These are phyloP conservation scores for Mycena metata DNA, from an alignment of 768 basidiomycete genomes.

Conservation along the genomic window DNA sequence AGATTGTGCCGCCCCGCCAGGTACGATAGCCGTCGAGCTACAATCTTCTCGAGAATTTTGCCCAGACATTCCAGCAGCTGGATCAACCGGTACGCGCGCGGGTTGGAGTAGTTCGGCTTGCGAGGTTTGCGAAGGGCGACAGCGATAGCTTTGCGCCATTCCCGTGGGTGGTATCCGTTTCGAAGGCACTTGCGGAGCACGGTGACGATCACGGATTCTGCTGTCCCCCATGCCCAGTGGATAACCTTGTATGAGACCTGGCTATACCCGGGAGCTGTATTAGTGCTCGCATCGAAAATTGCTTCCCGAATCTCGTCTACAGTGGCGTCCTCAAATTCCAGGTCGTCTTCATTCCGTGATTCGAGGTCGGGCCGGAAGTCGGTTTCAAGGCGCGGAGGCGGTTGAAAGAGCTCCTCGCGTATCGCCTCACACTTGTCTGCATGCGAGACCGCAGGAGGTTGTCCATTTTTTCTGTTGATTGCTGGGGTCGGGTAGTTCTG, in stretches of 20 bases:
- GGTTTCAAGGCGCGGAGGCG: conserved; percentile 30
- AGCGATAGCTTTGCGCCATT: conserved; percentile 46
- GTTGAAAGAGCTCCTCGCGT: conserved; percentile 40
- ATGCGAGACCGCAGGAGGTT: conserved; percentile 36
- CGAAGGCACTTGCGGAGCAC: conserved; percentile 41
- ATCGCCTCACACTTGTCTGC: conserved; percentile 42
- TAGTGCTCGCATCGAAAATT: conserved; percentile 34
- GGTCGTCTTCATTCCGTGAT: conserved; percentile 18
- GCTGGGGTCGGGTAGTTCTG: conserved; percentile 46
- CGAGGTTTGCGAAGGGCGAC: conserved; percentile 51
- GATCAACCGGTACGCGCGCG: conserved; percentile 51
- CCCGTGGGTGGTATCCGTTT: conserved; percentile 43
- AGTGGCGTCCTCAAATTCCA: conserved; percentile 35
- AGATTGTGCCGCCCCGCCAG: conserved; percentile 42
- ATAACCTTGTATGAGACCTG: conserved; percentile 42
- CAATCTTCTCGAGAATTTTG: conserved; percentile 49
- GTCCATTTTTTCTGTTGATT: conserved; percentile 32
- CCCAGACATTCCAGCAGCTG: conserved; percentile 51
- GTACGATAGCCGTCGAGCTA: conserved; percentile 44
- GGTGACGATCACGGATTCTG: neutral
- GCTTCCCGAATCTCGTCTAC: conserved; percentile 41
- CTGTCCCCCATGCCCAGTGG: conserved; percentile 43
- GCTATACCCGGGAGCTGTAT: conserved; percentile 43
- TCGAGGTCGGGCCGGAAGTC: conserved; percentile 26
- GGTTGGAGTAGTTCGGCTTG: conserved; percentile 53